A percentile compares a stretch with the other conserved stretches of the same genome.
Conservation (phyloP, 2,329 filamentous ascomycete species). For the Fusarium verticillioides region DNA sequence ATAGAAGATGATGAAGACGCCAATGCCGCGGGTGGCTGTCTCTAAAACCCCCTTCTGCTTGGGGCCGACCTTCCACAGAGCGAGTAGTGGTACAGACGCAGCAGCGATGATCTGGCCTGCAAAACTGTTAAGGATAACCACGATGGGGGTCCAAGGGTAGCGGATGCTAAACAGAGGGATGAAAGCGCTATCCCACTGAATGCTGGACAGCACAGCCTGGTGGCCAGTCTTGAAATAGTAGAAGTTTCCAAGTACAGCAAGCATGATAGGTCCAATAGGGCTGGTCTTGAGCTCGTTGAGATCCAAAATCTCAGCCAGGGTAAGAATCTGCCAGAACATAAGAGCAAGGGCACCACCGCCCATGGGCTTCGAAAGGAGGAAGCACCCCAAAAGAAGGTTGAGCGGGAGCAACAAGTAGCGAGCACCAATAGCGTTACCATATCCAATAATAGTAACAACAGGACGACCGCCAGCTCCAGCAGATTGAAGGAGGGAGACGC, state of each 20-base stretch:
- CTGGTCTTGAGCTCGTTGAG: slow-evolving; percentile 70
- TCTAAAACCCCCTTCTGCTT: slow-evolving; percentile 76
- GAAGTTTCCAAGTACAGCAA: slow-evolving; percentile 90
- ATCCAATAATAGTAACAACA: slow-evolving; percentile 84
- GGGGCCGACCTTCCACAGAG: slow-evolving; percentile 89
- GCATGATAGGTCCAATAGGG: slow-evolving; percentile 83
- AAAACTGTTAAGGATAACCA: slow-evolving; percentile 87
- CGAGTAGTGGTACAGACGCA: slow-evolving; percentile 80
- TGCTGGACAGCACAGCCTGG: slow-evolving; percentile 85
- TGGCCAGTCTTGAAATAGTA: slow-evolving; percentile 99
- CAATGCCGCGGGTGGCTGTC: slow-evolving; percentile 75
- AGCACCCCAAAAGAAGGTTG: slow-evolving; percentile 79
- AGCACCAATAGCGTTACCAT: slow-evolving; percentile 91
- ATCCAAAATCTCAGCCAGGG: slow-evolving; percentile 74
- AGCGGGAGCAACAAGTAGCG: slow-evolving; percentile 87
- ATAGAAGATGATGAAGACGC: slow-evolving; percentile 83
- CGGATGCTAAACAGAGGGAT: slow-evolving; percentile 83
- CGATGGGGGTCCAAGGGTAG: slow-evolving; percentile 89
- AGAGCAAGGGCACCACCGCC: slow-evolving; percentile 85
- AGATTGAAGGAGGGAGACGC: slow-evolving; percentile 75
- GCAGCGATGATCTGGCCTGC: slow-evolving; percentile 88
- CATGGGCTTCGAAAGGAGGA: slow-evolving; percentile 93
- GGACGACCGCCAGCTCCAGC: slow-evolving; percentile 57
- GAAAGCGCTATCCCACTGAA: slow-evolving; percentile 97
- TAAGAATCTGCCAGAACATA: slow-evolving; percentile 89